A percentile compares a stretch with the other conserved stretches of the same genome.
phyloP scores from a whole-genome alignment of 202 grass and related monocot species.

The Bolboschoenoplectus hybrid region DNA sequence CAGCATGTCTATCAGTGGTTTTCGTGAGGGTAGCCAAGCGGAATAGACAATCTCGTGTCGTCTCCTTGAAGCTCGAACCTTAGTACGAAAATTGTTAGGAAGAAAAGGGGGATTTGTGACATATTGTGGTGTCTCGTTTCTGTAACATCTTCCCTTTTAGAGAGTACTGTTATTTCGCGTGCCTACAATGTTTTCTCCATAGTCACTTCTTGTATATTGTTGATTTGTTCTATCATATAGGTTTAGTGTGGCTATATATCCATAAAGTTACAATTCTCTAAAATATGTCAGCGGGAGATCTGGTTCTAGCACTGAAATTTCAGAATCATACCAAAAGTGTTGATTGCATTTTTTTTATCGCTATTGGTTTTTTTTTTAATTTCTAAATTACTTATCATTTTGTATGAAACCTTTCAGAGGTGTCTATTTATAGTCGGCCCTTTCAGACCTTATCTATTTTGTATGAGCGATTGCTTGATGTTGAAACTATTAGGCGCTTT shows the following conservation, averaged over 20 bases:
- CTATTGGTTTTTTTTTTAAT: background rate
- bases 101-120: slow-evolving; percentile 20
- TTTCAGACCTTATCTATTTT: slow-evolving; percentile 22
- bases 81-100: slow-evolving; percentile 28
- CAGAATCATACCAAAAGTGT: slow-evolving; percentile 8
- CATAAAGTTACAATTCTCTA: slow-evolving; percentile 22
- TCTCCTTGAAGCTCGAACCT: slow-evolving; percentile 87
- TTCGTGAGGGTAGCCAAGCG: slow-evolving; percentile 79
- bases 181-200: slow-evolving; percentile 33
- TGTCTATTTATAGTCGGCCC: background rate
- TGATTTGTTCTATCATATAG: slow-evolving; percentile 42
- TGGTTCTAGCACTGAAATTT: slow-evolving; percentile 9
- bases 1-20: slow-evolving; percentile 80
- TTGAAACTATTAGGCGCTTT: background rate
- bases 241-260: slow-evolving; percentile 37
- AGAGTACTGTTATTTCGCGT: slow-evolving; percentile 26
- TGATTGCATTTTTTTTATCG: background rate
- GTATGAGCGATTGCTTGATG: slow-evolving; percentile 3
- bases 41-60: slow-evolving; percentile 78
- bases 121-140: background rate
- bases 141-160: slow-evolving; percentile 33
- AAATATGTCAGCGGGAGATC: slow-evolving; percentile 14
- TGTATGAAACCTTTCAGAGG: background rate
- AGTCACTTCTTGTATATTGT: slow-evolving; percentile 39
- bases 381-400: background rate